Conservation (phyloP, 192 early-diverging fungal species). For the Pilaira anomala region DNA sequence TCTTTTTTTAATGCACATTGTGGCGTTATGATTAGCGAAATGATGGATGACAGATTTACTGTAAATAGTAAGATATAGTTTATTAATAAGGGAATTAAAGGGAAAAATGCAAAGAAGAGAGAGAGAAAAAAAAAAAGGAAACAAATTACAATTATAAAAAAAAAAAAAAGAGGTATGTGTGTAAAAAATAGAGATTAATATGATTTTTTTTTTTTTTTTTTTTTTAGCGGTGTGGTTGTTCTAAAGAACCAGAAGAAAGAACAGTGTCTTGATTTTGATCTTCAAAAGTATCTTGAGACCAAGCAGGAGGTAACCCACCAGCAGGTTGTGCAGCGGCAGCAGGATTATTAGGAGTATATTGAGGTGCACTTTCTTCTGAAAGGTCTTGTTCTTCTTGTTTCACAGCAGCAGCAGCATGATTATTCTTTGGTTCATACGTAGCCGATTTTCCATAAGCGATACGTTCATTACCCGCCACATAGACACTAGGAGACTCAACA, state of each 20-base stretch:
- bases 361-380: slow-evolving; percentile 25
- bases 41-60: too few species aligned
- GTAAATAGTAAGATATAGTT: too few species aligned
- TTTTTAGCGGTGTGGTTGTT: background rate
- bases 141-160: too few species aligned
- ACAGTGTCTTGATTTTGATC: slow-evolving; percentile 23
- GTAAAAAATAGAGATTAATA: background rate
- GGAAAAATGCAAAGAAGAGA: too few species aligned
- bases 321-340: slow-evolving; percentile 41
- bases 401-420: too few species aligned
- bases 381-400: background rate
- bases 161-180: too few species aligned
- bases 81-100: too few species aligned
- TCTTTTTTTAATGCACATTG: too few species aligned
- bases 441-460: slow-evolving; percentile 38
- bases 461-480: slow-evolving; percentile 36
- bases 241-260: slow-evolving; percentile 17
- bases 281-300: slow-evolving; percentile 7
- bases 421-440: background rate
- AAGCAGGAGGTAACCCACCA: slow-evolving; percentile 38
- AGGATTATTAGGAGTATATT: slow-evolving; percentile 35
- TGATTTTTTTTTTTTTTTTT: background rate
- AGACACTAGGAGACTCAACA: slow-evolving; percentile 18
- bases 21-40: too few species aligned
- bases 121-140: too few species aligned